These are phyloP conservation scores for Uronychia setigera DNA, from an alignment of 73 alveolate genomes.

Conservation along the genomic window DNA sequence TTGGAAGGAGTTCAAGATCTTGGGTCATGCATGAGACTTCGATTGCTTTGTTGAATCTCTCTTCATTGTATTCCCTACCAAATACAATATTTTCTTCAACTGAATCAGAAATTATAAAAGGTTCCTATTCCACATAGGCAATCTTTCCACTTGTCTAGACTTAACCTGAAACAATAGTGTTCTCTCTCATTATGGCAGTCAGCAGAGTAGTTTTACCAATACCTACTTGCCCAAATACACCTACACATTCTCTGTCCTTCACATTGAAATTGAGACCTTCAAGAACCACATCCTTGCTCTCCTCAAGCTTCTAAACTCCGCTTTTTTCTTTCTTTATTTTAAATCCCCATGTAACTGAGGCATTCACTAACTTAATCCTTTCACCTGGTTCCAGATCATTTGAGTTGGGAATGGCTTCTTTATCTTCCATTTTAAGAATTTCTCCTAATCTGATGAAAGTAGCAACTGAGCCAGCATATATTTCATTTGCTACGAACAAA, in stretches of 20 bases:
- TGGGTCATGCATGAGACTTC: slow-evolving; percentile 30
- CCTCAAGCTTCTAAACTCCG: not conserved
- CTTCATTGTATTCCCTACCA: slow-evolving; percentile 40
- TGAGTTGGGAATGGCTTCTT: not conserved
- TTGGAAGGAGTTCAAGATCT: slow-evolving; percentile 57
- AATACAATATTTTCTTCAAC: slow-evolving; percentile 54
- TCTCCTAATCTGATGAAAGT: not conserved
- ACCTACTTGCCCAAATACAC: slow-evolving; percentile 89
- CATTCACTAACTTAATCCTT: not conserved
- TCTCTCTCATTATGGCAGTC: slow-evolving; percentile 68
- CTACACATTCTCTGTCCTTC: not conserved
- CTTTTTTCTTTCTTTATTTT: not conserved
- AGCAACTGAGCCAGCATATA: not conserved
- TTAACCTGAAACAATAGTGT: slow-evolving; percentile 11
- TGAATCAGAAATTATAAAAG: slow-evolving; percentile 62
- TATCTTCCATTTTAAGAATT: not conserved
- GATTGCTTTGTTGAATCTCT: slow-evolving; percentile 41
- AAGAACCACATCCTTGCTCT: not conserved
- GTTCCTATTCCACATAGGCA: slow-evolving; percentile 57
- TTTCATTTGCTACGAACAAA: not conserved
- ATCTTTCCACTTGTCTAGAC: slow-evolving; percentile 34
- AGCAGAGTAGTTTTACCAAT: slow-evolving; percentile 91
- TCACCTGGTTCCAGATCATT: not conserved
- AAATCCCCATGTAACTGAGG: not conserved
- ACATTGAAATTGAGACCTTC: not conserved